Percentiles rank a stretch among this genome's conserved stretches.
Evolutionary conservation across 208 protist species (phyloP).

Genomic region (Naegleria fowleri): DNA sequence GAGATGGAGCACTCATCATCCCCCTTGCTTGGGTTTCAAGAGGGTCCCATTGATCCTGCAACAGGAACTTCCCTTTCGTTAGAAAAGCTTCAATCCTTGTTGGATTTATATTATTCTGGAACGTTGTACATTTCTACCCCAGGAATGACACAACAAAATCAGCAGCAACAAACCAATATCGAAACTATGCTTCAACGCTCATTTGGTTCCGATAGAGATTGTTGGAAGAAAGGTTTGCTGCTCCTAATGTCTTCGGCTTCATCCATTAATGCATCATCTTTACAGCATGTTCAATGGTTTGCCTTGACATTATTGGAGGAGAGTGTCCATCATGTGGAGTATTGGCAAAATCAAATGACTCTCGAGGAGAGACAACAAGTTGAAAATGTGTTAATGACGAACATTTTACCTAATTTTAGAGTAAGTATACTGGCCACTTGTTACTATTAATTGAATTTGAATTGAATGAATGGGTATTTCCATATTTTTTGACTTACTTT

Average conservation of each 20-base stretch:
- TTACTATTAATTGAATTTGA: too few relatives aligned
- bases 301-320: not conserved
- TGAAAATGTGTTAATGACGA: not conserved
- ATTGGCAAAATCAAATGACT: not conserved
- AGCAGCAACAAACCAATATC: not conserved
- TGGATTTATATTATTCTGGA: not conserved
- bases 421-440: too few relatives aligned
- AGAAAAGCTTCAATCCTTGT: not conserved
- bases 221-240: not conserved
- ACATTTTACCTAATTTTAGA: not conserved
- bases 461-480: too few relatives aligned
- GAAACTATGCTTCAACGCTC: not conserved
- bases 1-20: too few relatives aligned
- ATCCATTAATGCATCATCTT: not conserved
- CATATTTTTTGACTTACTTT: too few relatives aligned
- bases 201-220: not conserved
- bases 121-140: not conserved
- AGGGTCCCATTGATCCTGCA: too few relatives aligned
- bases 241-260: not conserved
- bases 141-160: not conserved
- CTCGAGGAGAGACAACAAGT: not conserved
- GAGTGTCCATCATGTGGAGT: not conserved
- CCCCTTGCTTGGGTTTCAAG: too few relatives aligned
- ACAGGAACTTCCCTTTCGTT: not conserved
- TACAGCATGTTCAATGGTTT: slow-evolving; percentile 2